Percentiles rank a stretch among this genome's conserved stretches.
These are phyloP conservation scores for Heracleum sosnowskyi DNA, from an alignment of 129 eudicot genomes.

Conservation along the genomic window DNA sequence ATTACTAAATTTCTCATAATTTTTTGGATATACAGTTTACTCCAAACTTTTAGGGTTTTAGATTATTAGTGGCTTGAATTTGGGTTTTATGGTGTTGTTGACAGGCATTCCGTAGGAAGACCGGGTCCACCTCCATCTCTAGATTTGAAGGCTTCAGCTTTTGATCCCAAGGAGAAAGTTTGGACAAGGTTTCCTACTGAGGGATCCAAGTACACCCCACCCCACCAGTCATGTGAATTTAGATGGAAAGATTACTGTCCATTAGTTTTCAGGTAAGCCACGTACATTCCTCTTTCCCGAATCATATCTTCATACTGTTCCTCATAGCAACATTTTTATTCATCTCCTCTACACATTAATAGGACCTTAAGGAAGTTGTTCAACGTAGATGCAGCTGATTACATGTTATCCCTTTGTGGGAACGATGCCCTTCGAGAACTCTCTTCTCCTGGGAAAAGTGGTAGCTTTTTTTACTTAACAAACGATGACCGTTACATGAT, in stretches of 20 bases:
- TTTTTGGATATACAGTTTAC: not conserved
- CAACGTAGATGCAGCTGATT: constrained; percentile 98
- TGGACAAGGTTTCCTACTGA: constrained; percentile 76
- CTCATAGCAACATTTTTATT: not conserved
- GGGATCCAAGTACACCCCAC: constrained; percentile 70
- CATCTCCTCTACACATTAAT: not conserved
- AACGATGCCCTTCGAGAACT: constrained; percentile 85
- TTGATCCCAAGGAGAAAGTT: constrained; percentile 57
- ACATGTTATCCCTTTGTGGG: constrained; percentile 95
- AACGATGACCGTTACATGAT: constrained; percentile 98
- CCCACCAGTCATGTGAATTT: constrained; percentile 57
- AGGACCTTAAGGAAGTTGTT: constrained; percentile 87
- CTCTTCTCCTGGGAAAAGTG: constrained; percentile 96
- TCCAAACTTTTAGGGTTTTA: not conserved
- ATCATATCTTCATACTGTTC: not conserved
- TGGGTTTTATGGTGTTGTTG: not conserved
- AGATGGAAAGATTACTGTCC: constrained; percentile 79
- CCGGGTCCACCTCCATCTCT: constrained; percentile 62
- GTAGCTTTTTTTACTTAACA: constrained; percentile 91
- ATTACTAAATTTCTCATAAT: not conserved
- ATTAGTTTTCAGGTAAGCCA: constrained; percentile 53
- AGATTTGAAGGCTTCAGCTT: constrained; percentile 62
- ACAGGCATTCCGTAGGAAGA: constrained; percentile 71
- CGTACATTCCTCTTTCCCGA: not conserved
- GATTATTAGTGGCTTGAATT: not conserved